Evolutionary conservation across 176 grass and related monocot species (phyloP).

Genomic region (Aegilops speltoides): DNA sequence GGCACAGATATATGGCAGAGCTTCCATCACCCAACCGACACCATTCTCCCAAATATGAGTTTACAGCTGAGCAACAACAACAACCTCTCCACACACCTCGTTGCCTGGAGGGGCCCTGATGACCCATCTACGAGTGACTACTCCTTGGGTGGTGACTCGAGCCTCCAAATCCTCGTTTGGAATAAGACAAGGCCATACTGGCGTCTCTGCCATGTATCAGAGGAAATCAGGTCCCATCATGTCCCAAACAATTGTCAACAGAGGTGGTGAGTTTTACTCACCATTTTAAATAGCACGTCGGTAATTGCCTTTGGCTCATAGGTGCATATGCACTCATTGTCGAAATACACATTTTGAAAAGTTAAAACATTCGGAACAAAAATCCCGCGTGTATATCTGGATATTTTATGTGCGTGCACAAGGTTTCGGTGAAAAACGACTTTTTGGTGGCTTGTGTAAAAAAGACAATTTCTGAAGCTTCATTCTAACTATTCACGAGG

Average conservation of each 20-base stretch:
- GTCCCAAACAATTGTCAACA: not conserved
- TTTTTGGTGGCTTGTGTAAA: too few relatives aligned
- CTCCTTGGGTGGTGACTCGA: conserved; percentile 10
- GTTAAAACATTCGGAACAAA: too few relatives aligned
- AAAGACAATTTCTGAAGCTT: too few relatives aligned
- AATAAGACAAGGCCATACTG: not conserved
- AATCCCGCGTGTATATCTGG: too few relatives aligned
- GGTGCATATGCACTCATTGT: too few relatives aligned
- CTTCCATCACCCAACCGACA: conserved; percentile 37
- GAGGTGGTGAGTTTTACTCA: not conserved
- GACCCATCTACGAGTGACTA: conserved; percentile 39
- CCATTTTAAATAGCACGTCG: too few relatives aligned
- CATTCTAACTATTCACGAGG: too few relatives aligned
- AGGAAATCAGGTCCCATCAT: not conserved
- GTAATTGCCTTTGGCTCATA: too few relatives aligned
- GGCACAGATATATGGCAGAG: conserved; percentile 36
- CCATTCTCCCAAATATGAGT: conserved; percentile 23
- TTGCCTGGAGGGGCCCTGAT: conserved; percentile 31
- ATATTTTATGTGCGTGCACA: too few relatives aligned
- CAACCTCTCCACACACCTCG: not conserved
- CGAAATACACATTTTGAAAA: too few relatives aligned
- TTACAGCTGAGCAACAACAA: not conserved
- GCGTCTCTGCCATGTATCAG: not conserved
- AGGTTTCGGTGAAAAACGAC: too few relatives aligned
- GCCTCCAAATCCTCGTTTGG: not conserved